phyloP scores from a whole-genome alignment of 331 rosid species.

The Telfairia occidentalis region DNA sequence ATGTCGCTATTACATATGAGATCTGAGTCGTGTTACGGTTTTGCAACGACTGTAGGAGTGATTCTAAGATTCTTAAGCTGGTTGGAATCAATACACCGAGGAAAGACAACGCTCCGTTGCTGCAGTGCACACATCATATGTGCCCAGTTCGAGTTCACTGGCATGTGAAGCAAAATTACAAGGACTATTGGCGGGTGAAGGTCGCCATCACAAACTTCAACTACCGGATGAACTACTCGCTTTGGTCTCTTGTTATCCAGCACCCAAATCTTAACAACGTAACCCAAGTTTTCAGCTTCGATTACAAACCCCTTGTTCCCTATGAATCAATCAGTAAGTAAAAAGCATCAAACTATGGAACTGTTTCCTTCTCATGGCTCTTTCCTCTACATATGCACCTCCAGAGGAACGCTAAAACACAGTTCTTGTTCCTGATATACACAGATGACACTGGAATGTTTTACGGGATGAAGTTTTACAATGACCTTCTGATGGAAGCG shows the following conservation, averaged over 20 bases:
- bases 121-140: conserved; percentile 92
- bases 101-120: conserved; percentile 57
- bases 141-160: conserved; percentile 93
- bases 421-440: conserved; percentile 5
- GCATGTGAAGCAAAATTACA: conserved; percentile 74
- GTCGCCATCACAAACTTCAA: conserved; percentile 69
- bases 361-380: not conserved
- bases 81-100: conserved; percentile 55
- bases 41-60: conserved; percentile 34
- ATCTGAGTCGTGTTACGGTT: not conserved
- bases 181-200: conserved; percentile 88
- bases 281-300: conserved; percentile 86
- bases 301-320: conserved; percentile 73
- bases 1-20: not conserved
- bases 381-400: not conserved
- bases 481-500: conserved; percentile 76
- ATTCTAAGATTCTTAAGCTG: conserved; percentile 52
- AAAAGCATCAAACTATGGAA: not conserved
- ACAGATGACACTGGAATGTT: conserved; percentile 98
- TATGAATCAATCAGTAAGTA: conserved; percentile 70
- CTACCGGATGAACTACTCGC: conserved; percentile 66
- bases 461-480: conserved; percentile 64
- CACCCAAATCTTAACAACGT: conserved; percentile 90
- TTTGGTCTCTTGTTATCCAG: conserved; percentile 74
- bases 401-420: not conserved